Evolutionary conservation across 495 filamentous ascomycete species (phyloP).

Genomic region (Pseudotulostoma volvatum): DNA sequence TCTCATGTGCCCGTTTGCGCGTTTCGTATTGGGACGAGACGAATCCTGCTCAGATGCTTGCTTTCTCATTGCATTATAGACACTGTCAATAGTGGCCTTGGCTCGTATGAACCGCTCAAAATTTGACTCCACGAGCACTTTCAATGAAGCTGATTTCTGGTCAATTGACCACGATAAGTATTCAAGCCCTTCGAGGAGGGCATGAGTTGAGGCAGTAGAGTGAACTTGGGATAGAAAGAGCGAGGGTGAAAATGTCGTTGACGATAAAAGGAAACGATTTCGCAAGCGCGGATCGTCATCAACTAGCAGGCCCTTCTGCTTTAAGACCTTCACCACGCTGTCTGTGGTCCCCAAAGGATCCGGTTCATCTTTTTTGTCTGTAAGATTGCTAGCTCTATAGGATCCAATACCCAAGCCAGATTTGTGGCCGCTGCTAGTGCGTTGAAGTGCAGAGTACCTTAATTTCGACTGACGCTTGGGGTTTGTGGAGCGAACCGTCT

Average conservation of each 20-base stretch:
- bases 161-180: constrained; percentile 80
- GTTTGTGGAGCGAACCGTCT: constrained; percentile 26
- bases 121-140: constrained; percentile 89
- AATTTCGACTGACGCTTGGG: constrained; percentile 48
- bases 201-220: constrained; percentile 60
- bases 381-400: constrained; percentile 46
- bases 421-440: constrained; percentile 43
- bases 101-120: constrained; percentile 95
- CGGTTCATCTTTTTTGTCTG: constrained; percentile 74
- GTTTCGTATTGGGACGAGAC: constrained; percentile 32
- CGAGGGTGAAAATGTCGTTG: constrained; percentile 84
- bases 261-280: constrained; percentile 86
- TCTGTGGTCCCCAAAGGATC: constrained; percentile 71
- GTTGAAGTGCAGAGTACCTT: constrained; percentile 69
- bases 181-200: constrained; percentile 63
- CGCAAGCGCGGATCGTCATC: constrained; percentile 69
- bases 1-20: constrained; percentile 47
- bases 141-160: constrained; percentile 88
- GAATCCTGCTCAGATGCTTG: constrained; percentile 52
- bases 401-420: constrained; percentile 49
- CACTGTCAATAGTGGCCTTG: constrained; percentile 93
- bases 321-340: constrained; percentile 70
- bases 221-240: constrained; percentile 88
- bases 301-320: constrained; percentile 57
- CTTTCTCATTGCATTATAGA: constrained; percentile 94